Evolutionary conservation across 179 eudicot genomes (phyloP).

Genomic region (Beta corolliflora): DNA sequence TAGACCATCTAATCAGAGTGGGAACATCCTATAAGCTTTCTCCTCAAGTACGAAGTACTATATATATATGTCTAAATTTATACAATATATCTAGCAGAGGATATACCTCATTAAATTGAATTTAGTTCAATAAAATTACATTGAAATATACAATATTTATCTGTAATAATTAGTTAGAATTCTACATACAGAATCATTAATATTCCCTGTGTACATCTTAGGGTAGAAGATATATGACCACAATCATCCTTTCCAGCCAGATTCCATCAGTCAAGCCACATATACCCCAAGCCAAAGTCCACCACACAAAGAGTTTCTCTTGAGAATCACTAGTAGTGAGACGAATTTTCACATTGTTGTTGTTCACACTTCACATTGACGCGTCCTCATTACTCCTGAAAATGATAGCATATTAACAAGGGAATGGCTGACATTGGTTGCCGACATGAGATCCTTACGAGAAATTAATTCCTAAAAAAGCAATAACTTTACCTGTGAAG

Average conservation of each 20-base stretch:
- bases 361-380: background rate
- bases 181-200: constrained; percentile 1
- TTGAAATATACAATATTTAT: no score
- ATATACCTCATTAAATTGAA: no score
- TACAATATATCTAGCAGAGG: no score
- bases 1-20: no score
- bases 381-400: constrained; percentile 28
- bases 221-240: background rate
- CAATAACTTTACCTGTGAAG: constrained; percentile 38
- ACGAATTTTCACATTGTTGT: background rate
- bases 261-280: constrained; percentile 1
- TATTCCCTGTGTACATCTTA: constrained; percentile 1
- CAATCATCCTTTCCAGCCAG: constrained; percentile 16
- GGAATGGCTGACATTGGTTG: constrained; percentile 3
- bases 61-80: no score
- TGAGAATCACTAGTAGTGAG: constrained; percentile 2
- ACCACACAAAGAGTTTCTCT: background rate
- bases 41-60: no score
- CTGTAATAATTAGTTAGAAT: background rate
- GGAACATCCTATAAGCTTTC: no score
- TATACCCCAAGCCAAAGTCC: constrained; percentile 3
- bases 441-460: background rate
- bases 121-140: no score
- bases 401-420: constrained; percentile 12
- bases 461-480: background rate